Conservation (phyloP, 1,284 basidiomycete species). For the Ganoderma sinense region DNA sequence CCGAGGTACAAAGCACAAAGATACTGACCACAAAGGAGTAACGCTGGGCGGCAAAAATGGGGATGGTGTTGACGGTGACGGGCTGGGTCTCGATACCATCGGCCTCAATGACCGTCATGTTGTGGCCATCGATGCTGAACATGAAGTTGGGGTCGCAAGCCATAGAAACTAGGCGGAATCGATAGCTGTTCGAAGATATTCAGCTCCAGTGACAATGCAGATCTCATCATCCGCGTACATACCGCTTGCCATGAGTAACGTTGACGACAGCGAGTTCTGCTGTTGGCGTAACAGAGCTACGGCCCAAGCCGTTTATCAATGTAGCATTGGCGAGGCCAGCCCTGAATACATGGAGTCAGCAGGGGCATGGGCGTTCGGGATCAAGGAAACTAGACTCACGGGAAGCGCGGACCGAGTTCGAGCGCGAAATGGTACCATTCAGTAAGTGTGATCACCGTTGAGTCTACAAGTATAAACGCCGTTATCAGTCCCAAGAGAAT, state of each 20-base stretch:
- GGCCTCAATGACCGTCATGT: conserved; percentile 43
- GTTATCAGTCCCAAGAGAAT: background rate
- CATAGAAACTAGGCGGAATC: conserved; percentile 56
- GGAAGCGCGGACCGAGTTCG: conserved; percentile 4
- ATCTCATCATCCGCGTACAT: conserved; percentile 26
- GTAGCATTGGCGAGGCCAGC: conserved; percentile 37
- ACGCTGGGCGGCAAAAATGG: conserved; percentile 45
- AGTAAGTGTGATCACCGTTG: conserved; percentile 29
- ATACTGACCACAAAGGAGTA: conserved; percentile 32
- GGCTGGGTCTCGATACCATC: conserved; percentile 41
- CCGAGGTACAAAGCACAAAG: background rate
- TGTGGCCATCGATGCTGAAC: conserved; percentile 44
- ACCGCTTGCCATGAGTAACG: conserved; percentile 43
- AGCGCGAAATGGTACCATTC: conserved; percentile 31
- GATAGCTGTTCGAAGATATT: conserved; percentile 31
- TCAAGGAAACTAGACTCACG: conserved; percentile 7
- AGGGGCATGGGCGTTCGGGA: background rate
- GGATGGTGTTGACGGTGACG: conserved; percentile 37
- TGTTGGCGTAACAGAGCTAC: conserved; percentile 29
- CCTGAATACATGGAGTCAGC: background rate
- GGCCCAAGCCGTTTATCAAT: conserved; percentile 58
- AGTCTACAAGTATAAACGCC: conserved; percentile 14
- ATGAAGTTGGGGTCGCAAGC: conserved; percentile 39
- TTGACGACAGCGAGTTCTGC: conserved; percentile 39
- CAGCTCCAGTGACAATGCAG: background rate